Base-by-base conservation (phyloP, 2,329 filamentous ascomycete genomes). In the Rosellinia necatrix region DNA sequence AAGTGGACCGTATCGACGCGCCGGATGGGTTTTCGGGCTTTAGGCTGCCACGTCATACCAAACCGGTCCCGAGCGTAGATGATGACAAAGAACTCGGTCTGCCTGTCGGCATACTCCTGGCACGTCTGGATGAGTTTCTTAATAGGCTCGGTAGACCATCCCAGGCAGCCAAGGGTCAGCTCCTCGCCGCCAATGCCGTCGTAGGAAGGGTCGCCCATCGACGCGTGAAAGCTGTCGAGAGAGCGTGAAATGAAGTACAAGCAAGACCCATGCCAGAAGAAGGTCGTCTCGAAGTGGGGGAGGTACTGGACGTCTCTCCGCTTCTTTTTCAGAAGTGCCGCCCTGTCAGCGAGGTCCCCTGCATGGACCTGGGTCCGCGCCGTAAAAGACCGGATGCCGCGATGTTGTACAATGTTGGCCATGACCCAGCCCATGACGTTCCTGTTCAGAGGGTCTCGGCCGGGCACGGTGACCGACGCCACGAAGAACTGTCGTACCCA, bases 1-100 rank as follows among this genome's bases (percentile, higher is more conserved):
- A 81, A 78, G 56, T 81, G 78, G 2, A 82, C 78, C 1, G 79
- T 81, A 10, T 79, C 77, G 1, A 81, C 71, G 22, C 74, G 73
- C 8, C 79, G 76, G 34, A 80, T 78, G 0, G 79, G 78, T 34
- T 76, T 77, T 41, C 77, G 74, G 13, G 76, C 73, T 50, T 77
- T 79, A 12, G 77, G 76, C 47, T 79, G 75, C 79, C 79, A 81
- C 1, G 75, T 68, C 19, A 77, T 70, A 1, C 78, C 76, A 56
- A 78, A 78, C 0, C 75, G 71, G 55, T 78, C 72, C 17, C 76
- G 69, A 1, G 78, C 64, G 61, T 79, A 77, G 49, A 81, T 78
- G 34, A 79, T 78, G 59, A 80, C 76, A 17, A 78, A 80, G 58
- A 78, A 79, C 58, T 81, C 76, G 0, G 76, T 72, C 58, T 81